phyloP scores from a whole-genome alignment of 2,329 filamentous ascomycete species.

The Epichloe sylvatica region DNA sequence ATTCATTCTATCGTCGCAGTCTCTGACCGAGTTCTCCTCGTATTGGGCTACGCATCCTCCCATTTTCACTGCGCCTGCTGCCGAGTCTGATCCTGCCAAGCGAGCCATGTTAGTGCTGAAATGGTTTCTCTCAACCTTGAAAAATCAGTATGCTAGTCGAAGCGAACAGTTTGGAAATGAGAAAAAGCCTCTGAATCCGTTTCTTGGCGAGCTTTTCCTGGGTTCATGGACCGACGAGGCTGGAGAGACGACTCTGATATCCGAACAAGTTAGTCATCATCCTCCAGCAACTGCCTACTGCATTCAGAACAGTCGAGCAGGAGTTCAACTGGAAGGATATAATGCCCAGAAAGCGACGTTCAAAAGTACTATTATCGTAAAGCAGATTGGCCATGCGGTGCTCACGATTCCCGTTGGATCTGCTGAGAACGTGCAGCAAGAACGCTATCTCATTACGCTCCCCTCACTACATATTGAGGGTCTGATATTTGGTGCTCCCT shows the following conservation, averaged over 20 bases:
- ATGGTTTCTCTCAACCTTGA: slow-evolving; percentile 89
- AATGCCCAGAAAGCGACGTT: slow-evolving; percentile 96
- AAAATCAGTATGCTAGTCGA: slow-evolving; percentile 63
- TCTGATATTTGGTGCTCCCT: slow-evolving; percentile 72
- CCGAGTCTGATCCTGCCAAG: slow-evolving; percentile 66
- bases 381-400: slow-evolving; percentile 82
- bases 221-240: slow-evolving; percentile 76
- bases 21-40: slow-evolving; percentile 65
- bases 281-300: slow-evolving; percentile 89
- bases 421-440: slow-evolving; percentile 25
- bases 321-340: slow-evolving; percentile 70
- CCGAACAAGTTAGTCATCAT: slow-evolving; percentile 91
- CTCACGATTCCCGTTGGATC: slow-evolving; percentile 49
- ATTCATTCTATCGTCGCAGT: slow-evolving; percentile 68
- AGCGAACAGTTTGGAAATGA: slow-evolving; percentile 77
- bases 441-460: slow-evolving; percentile 81
- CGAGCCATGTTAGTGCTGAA: slow-evolving; percentile 79
- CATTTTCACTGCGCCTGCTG: slow-evolving; percentile 69
- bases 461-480: slow-evolving; percentile 89
- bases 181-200: slow-evolving; percentile 96
- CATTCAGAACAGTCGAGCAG: slow-evolving; percentile 75
- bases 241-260: slow-evolving; percentile 74
- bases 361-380: slow-evolving; percentile 83
- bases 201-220: slow-evolving; percentile 86
- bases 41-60: slow-evolving; percentile 72